phyloP scores from a whole-genome alignment of 163 green algal genomes.

The Chlamydomonas reinhardtii region DNA sequence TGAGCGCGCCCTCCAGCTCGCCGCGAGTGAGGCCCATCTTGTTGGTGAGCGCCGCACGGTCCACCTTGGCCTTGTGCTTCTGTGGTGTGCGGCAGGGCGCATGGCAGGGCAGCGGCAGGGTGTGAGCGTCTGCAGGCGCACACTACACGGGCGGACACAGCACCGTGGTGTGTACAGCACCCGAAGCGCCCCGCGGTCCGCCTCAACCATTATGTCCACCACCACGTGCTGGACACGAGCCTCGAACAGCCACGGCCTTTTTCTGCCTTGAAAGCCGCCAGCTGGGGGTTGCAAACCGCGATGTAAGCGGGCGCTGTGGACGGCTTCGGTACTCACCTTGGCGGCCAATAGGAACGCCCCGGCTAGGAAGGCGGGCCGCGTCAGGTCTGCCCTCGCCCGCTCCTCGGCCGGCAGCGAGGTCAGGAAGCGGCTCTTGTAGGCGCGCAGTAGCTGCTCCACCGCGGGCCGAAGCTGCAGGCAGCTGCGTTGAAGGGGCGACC shows the following conservation, averaged over 20 bases:
- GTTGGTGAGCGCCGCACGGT: background rate
- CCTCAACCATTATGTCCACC: too few species aligned
- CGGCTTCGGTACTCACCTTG: background rate
- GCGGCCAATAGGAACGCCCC: conserved; percentile 6
- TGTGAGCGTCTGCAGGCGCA: too few species aligned
- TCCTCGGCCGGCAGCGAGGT: background rate
- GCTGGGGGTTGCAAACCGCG: background rate
- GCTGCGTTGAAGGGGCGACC: background rate
- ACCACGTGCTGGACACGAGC: too few species aligned
- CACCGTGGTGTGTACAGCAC: too few species aligned
- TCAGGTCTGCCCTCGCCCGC: background rate
- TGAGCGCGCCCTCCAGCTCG: conserved; percentile 4
- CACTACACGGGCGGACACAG: too few species aligned
- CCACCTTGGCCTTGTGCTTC: background rate
- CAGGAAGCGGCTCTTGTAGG: conserved; percentile 7
- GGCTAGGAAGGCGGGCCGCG: conserved; percentile 15
- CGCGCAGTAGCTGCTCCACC: conserved; percentile 16
- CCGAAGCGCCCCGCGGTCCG: too few species aligned
- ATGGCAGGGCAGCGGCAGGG: too few species aligned
- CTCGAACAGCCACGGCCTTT: too few species aligned
- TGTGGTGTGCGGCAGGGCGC: too few species aligned
- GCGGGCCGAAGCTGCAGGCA: conserved; percentile 17
- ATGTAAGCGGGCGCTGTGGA: background rate
- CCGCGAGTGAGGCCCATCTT: conserved; percentile 34
- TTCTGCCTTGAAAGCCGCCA: too few species aligned